phyloP scores from a whole-genome alignment of 345 rosid species.

The Lepidium sativum region DNA sequence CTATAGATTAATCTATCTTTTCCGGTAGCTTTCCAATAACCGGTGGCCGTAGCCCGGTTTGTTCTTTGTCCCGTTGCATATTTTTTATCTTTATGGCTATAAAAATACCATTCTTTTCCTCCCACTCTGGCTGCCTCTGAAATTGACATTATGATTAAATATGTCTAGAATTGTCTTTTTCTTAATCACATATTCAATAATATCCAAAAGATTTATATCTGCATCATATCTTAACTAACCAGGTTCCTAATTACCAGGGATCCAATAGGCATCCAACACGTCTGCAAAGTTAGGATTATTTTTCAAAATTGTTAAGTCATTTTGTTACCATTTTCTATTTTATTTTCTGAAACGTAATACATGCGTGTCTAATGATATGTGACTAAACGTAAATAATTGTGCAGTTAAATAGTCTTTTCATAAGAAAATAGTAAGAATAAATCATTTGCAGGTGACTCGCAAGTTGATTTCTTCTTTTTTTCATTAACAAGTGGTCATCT shows the following conservation, averaged over 20 bases:
- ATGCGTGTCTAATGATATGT: neutral
- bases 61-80: constrained; percentile 46
- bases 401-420: constrained; percentile 7
- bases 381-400: constrained; percentile 9
- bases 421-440: neutral
- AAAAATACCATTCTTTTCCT: constrained; percentile 44
- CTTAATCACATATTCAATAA: constrained; percentile 7
- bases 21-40: constrained; percentile 62
- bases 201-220: constrained; percentile 7
- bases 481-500: constrained; percentile 6
- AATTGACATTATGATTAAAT: neutral
- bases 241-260: constrained; percentile 11
- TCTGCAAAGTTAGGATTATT: neutral
- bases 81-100: constrained; percentile 43
- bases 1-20: constrained; percentile 36
- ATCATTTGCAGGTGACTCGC: constrained; percentile 6
- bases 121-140: constrained; percentile 29
- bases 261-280: constrained; percentile 12
- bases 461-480: neutral
- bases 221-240: constrained; percentile 13
- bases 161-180: constrained; percentile 7
- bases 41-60: constrained; percentile 44
- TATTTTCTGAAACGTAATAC: neutral
- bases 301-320: neutral
- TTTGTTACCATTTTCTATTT: neutral